Evolutionary conservation across 441 rosid species (phyloP), one percentile per base, ranked within the genome.

Genomic region (Adansonia madagascariensis): DNA sequence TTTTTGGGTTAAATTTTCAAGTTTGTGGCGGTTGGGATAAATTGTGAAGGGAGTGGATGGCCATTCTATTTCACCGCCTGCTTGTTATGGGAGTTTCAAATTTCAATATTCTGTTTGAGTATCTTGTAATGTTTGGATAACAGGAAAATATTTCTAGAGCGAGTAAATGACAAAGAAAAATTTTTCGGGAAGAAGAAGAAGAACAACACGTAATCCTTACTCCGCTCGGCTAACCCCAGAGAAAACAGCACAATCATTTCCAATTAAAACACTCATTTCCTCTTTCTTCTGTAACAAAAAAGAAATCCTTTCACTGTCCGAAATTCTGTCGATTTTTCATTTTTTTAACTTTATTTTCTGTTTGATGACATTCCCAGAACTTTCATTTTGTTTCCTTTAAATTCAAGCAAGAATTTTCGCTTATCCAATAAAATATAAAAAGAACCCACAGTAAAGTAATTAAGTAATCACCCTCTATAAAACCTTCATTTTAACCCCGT

Each of bases 381-480:
- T 6, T 18, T 22, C n/a, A 35, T 71, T 71, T 27, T 6, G 62
- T 63, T 79, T 75, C 78, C 86, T 84, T 84, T 44, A 56, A 81
- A 50, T 22, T 71, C 75, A 82, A 79, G 87, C 85, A 81, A 84
- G 76, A 75, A 62, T 76, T 49, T 66, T 67, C 31, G 49, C 8
- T 10, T 6, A 10, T 8, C 15, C 43, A 8, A 57, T 1, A 8
- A 14, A 46, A 61, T 47, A 0, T 2, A 31, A 31, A 31, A 31
- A 31, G 35, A 35, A 14, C 0, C 55, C 47, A 55, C 22, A 27
- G 14, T 41, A 52, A 64, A 62, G 69, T 57, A 59, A 18, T 22
- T 31, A 31, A 31, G 35, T 31, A 31, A 31, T 31, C 4, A 31
- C 71, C 9, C 44, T 27, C 52, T 39, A 18, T 75, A 67, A 12